Base-by-base conservation (phyloP, 1,139 yeast species). In the Geotrichum australiense region DNA sequence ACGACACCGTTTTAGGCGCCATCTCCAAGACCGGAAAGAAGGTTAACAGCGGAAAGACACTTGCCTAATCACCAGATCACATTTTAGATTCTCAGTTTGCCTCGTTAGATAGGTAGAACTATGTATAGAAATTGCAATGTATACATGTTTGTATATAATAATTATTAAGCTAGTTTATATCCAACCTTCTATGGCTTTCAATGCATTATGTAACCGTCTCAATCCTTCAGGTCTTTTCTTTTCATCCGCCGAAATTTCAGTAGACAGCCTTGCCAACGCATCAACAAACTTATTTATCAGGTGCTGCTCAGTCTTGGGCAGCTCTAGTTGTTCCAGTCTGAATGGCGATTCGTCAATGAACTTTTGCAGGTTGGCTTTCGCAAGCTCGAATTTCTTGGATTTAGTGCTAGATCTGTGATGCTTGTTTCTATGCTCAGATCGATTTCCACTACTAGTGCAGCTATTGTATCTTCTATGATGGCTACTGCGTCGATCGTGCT, bases 1-100 rank as follows among this genome's bases (percentile, higher is more conserved):
- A 83, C 58, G 94, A 87, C 41, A 74, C 81, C 2, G 91, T 91
- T 19, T 69, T 81, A 47, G 79, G 73, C 43, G 78, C 87, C 45
- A 89, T 91, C 53, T 70, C 80, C 50, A 91, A 89, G 69, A 87
- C 97, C 1, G 98, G 98, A 24, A 91, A 89, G 69, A 77, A 78
- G 55, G 82, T 91, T 46, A 69, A 73, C 46, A 71, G 71, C 22
- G 95, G 96, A 8, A 70, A 72, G 47, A 53, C 55, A 5, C 36
- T 63, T 35, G 62, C 54, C 19, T 60, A 55, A 44, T 28, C 35
- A 11, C 3, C 3, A 19, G 21, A 5, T 16, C 28, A 10, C 19
- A 7, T 21, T 19, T 24, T 18, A n/a, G 5, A 33, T 8, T 7
- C 18, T 19, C 15, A 4, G 31, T 16, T 28, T 3, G 20, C 8